Percentiles rank a stretch among this genome's conserved stretches.
phyloP scores from a whole-genome alignment of 768 basidiomycete genomes.

The Leucosporidium yakuticum region DNA sequence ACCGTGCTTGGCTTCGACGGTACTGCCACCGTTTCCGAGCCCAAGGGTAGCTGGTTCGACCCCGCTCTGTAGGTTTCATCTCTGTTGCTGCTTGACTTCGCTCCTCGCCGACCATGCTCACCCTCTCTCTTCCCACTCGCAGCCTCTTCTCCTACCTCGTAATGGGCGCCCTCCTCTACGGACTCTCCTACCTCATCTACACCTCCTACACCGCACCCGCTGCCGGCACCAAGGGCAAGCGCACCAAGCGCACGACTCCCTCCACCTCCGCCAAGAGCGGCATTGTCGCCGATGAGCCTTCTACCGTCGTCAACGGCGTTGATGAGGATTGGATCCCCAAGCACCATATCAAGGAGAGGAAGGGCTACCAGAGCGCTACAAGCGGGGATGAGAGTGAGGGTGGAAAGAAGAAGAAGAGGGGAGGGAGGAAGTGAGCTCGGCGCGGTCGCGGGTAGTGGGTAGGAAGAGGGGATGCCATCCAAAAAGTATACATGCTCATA shows the following conservation, averaged over 20 bases:
- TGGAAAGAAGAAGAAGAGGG: neutral
- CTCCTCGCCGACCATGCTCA: neutral
- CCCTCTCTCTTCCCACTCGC: neutral
- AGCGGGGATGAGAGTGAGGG: slow-evolving; percentile 8
- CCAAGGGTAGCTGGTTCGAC: slow-evolving; percentile 43
- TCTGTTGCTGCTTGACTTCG: neutral
- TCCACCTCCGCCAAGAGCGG: neutral
- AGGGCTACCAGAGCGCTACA: neutral
- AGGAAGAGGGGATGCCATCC: too few species aligned
- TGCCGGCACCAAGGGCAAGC: slow-evolving; percentile 18
- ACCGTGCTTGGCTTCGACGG: slow-evolving; percentile 42
- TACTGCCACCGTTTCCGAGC: slow-evolving; percentile 45
- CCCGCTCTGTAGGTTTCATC: slow-evolving; percentile 37
- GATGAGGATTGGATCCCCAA: slow-evolving; percentile 46
- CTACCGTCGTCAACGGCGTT: slow-evolving; percentile 6
- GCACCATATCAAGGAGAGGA: slow-evolving; percentile 39
- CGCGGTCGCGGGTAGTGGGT: too few species aligned
- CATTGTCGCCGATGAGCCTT: neutral
- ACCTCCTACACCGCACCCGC: slow-evolving; percentile 36
- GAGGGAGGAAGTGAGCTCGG: neutral
- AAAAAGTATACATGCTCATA: too few species aligned
- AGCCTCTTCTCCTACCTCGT: slow-evolving; percentile 44
- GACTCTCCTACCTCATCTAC: slow-evolving; percentile 40
- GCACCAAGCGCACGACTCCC: slow-evolving; percentile 10
- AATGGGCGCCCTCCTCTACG: slow-evolving; percentile 37